Evolutionary conservation across 2,329 filamentous ascomycete genomes (phyloP).

Genomic region (Taxawa tesnikishii): DNA sequence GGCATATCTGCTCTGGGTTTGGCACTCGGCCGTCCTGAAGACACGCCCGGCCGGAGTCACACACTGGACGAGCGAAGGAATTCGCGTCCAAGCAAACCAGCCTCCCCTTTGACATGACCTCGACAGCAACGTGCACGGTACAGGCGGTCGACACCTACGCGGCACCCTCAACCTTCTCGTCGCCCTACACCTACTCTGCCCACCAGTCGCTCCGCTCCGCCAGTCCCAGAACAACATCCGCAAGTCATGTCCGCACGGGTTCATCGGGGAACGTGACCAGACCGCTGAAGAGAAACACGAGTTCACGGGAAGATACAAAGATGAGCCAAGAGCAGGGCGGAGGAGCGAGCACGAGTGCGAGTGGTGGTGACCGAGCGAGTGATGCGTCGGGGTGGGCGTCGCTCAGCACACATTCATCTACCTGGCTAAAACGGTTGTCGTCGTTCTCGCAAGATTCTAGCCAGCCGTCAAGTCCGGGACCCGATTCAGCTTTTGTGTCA

Average conservation of each 20-base stretch:
- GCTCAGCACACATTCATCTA: constrained; percentile 35
- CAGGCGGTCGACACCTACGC: constrained; percentile 9
- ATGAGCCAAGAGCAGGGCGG: constrained; percentile 5
- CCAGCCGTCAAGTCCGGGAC: constrained; percentile 17
- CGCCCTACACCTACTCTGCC: constrained; percentile 7
- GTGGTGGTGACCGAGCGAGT: constrained; percentile 1
- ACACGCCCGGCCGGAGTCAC: constrained; percentile 8
- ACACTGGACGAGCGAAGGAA: neutral
- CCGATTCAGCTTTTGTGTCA: neutral
- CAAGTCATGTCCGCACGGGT: constrained; percentile 6
- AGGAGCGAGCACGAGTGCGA: too few relatives aligned
- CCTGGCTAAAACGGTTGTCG: constrained; percentile 63
- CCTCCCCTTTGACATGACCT: constrained; percentile 8
- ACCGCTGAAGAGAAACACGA: constrained; percentile 6
- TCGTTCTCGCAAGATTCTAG: constrained; percentile 53
- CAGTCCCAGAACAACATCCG: constrained; percentile 2
- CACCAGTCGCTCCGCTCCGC: constrained; percentile 8
- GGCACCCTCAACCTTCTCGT: constrained; percentile 7
- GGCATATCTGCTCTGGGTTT: constrained; percentile 48
- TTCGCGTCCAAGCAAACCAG: neutral
- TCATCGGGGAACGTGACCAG: constrained; percentile 6
- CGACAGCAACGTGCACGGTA: constrained; percentile 10
- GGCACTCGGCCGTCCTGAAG: constrained; percentile 41
- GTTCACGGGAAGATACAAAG: constrained; percentile 2
- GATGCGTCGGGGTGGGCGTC: constrained; percentile 3